These are phyloP conservation scores for Jacaranda copaia DNA, from an alignment of 257 asterid genomes.

Conservation along the genomic window DNA sequence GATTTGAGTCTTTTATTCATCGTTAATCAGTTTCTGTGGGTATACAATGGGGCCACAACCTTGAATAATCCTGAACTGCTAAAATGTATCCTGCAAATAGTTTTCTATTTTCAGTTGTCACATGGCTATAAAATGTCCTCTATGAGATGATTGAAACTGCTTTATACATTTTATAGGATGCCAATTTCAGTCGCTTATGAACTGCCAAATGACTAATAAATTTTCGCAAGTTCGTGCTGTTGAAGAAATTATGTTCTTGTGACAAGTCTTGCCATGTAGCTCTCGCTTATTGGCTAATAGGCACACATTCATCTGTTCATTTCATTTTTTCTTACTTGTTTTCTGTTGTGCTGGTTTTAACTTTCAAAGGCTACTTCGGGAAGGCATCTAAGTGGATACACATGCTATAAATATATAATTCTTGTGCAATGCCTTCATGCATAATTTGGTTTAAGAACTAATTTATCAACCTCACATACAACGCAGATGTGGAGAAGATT, in stretches of 20 bases:
- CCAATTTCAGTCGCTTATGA: neutral
- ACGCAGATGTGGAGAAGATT: constrained; percentile 64
- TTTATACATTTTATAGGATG: neutral
- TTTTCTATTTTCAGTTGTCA: neutral
- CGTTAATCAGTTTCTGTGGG: neutral
- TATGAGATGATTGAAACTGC: neutral
- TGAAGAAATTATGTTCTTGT: neutral
- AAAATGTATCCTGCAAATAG: neutral
- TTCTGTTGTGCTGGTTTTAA: constrained; percentile 5
- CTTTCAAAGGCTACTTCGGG: constrained; percentile 19
- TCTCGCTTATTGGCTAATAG: neutral
- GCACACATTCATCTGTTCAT: neutral
- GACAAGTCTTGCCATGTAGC: neutral
- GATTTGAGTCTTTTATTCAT: neutral
- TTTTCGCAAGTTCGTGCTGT: neutral
- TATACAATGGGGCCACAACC: neutral
- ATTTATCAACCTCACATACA: constrained; percentile 14
- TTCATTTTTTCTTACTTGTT: neutral
- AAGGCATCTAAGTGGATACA: neutral
- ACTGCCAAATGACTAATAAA: neutral
- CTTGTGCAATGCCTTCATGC: neutral
- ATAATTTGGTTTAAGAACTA: constrained; percentile 6
- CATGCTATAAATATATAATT: neutral
- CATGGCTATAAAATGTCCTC: neutral
- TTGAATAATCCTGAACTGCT: neutral